These are phyloP conservation scores for Neonectria coccinea DNA, from an alignment of 2,329 filamentous ascomycete genomes.

Conservation along the genomic window DNA sequence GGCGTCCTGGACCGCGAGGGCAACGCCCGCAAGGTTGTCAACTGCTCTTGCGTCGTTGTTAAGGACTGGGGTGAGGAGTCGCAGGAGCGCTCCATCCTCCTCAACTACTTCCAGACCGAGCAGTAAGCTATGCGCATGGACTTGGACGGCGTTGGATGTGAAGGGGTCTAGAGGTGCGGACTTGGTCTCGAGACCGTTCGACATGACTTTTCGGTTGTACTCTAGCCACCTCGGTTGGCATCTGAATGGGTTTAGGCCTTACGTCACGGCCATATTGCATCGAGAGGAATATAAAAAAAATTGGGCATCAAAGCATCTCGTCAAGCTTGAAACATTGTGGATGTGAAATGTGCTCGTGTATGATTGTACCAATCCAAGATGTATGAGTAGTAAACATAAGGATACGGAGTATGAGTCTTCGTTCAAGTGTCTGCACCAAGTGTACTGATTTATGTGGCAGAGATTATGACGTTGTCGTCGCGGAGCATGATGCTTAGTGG, in stretches of 20 bases:
- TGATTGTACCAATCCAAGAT: neutral
- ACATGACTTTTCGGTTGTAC: conserved; percentile 57
- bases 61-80: conserved; percentile 99
- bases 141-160: conserved; percentile 50
- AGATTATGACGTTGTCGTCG: neutral
- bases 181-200: conserved; percentile 49
- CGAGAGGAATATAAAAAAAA: conserved; percentile 57
- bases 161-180: conserved; percentile 56
- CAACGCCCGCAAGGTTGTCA: conserved; percentile 99
- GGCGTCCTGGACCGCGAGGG: conserved; percentile 99
- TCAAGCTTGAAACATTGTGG: conserved; percentile 3
- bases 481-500: neutral
- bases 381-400: neutral
- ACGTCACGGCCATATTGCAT: conserved; percentile 52
- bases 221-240: conserved; percentile 62
- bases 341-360: neutral
- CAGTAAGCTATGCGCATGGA: conserved; percentile 60
- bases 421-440: neutral
- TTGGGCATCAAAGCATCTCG: conserved; percentile 48
- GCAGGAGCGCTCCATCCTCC: conserved; percentile 97
- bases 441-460: too few relatives aligned
- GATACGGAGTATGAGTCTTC: neutral
- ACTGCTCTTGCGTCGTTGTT: conserved; percentile 99
- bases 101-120: conserved; percentile 99
- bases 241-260: conserved; percentile 55